phyloP scores from a whole-genome alignment of 2,329 filamentous ascomycete genomes.

The Microcera coccophila region DNA sequence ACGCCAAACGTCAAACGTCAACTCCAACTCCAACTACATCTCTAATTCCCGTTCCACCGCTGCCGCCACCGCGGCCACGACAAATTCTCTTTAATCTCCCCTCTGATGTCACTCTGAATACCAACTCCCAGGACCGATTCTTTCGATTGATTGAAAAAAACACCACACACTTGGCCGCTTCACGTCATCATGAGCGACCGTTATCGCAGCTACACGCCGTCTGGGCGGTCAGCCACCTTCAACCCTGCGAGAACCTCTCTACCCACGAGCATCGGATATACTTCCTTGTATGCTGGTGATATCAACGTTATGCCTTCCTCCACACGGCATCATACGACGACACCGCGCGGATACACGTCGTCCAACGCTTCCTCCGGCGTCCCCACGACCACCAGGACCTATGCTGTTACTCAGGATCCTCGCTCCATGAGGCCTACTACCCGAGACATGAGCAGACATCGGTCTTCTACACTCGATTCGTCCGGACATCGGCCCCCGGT shows the following conservation, averaged over 20 bases:
- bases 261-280: conserved; percentile 49
- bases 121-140: conserved; percentile 3
- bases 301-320: conserved; percentile 50
- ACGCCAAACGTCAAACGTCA: no score
- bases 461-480: conserved; percentile 52
- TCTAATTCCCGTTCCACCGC: neutral
- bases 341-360: conserved; percentile 33
- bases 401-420: conserved; percentile 53
- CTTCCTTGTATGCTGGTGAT: conserved; percentile 49
- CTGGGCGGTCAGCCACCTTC: conserved; percentile 43
- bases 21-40: conserved; percentile 12
- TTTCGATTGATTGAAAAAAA: conserved; percentile 9
- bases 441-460: conserved; percentile 46
- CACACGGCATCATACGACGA: conserved; percentile 27
- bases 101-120: no score
- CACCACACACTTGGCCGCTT: conserved; percentile 7
- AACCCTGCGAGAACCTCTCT: conserved; percentile 52
- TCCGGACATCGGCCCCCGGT: conserved; percentile 46
- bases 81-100: neutral
- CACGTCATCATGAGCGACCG: conserved; percentile 45
- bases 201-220: conserved; percentile 38
- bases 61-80: neutral
- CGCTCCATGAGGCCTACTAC: conserved; percentile 44
- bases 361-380: conserved; percentile 33
- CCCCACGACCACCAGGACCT: conserved; percentile 50